These are phyloP conservation scores for Aspergillus intermedius DNA, from an alignment of 2,329 filamentous ascomycete species.

Conservation along the genomic window DNA sequence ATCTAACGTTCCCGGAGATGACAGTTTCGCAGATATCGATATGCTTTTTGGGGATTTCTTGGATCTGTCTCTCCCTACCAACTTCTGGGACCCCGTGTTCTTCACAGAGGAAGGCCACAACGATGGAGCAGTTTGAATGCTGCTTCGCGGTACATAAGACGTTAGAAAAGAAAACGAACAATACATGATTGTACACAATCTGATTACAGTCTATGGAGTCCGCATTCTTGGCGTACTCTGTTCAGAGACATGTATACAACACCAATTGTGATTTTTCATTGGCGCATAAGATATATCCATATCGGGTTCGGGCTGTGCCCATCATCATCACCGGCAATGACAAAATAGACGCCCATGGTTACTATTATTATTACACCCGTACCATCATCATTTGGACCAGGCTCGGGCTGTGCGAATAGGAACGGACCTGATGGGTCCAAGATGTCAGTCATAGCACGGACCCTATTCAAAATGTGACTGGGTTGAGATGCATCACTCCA, in stretches of 20 bases:
- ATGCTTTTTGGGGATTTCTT: constrained; percentile 30
- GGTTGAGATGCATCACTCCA: neutral
- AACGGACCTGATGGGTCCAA: no score
- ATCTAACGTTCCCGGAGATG: constrained; percentile 36
- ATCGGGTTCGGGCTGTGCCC: neutral
- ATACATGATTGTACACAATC: no score
- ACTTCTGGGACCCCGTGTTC: constrained; percentile 34
- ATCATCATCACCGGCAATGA: constrained; percentile 5
- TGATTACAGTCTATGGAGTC: no score
- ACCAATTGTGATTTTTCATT: neutral
- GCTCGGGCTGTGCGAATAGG: neutral
- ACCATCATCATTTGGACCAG: neutral
- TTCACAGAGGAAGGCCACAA: constrained; percentile 3
- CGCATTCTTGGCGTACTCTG: no score
- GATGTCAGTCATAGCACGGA: neutral
- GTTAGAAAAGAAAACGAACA: no score
- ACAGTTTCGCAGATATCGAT: constrained; percentile 29
- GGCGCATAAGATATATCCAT: neutral
- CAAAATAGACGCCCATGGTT: neutral
- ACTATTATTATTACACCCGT: no score
- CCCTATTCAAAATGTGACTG: neutral
- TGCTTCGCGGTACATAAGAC: neutral
- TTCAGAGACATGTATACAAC: no score
- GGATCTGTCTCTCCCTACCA: constrained; percentile 29
- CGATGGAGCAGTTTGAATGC: neutral